phyloP scores from a whole-genome alignment of 2,329 filamentous ascomycete species.

The Stylonectria norvegica region DNA sequence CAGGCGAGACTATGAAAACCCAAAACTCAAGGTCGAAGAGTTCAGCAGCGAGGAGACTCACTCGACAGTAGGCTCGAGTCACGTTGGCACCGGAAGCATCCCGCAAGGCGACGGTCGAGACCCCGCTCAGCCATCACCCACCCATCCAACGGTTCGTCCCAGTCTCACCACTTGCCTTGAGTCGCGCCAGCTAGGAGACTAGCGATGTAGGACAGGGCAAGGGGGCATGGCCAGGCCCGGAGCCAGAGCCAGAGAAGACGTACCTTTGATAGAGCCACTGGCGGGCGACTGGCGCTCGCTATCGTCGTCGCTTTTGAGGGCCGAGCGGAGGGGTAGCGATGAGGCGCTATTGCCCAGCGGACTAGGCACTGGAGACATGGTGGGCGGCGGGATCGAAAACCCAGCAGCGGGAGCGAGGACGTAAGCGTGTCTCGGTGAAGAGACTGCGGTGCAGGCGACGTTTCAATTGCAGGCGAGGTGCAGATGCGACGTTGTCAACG shows the following conservation, averaged over 20 bases:
- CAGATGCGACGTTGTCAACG: too few species aligned
- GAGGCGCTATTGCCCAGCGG: conserved; percentile 19
- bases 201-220: conserved; percentile 1
- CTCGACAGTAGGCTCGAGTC: too few species aligned
- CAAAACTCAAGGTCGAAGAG: too few species aligned
- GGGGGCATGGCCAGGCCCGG: conserved; percentile 1
- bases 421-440: background rate
- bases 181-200: background rate
- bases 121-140: background rate
- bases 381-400: conserved; percentile 1
- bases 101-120: too few species aligned
- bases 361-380: conserved; percentile 27
- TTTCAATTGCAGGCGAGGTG: background rate
- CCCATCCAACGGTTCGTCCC: too few species aligned
- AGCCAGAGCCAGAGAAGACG: conserved; percentile 18
- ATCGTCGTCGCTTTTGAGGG: conserved; percentile 44
- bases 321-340: conserved; percentile 38
- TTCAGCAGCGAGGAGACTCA: too few species aligned
- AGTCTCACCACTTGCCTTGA: background rate
- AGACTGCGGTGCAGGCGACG: background rate
- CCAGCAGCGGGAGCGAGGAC: background rate
- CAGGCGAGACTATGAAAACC: too few species aligned
- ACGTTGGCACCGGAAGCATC: too few species aligned
- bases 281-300: conserved; percentile 34
- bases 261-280: conserved; percentile 43